Base-by-base conservation (phyloP, 306 rosid genomes). In the Herpetospermum pedunculosum region DNA sequence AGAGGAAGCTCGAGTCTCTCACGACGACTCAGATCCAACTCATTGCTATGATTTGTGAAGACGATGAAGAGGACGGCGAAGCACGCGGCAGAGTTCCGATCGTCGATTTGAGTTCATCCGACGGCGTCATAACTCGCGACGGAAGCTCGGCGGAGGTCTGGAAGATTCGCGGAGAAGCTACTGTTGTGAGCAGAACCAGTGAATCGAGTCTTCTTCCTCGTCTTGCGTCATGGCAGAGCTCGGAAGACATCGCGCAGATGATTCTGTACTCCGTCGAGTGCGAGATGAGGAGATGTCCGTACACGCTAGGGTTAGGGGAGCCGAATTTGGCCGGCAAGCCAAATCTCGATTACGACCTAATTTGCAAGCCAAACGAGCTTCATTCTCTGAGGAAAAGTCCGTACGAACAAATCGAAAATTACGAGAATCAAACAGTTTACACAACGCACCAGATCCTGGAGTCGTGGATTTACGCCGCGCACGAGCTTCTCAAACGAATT, bases 301-400 rank as follows among this genome's bases (percentile, higher is more conserved):
- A 89, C 88, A 85, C 96, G 12, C 54, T 94, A 4, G 98, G 98
- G 0, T 60, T 94, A 30, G 98, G 98, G 0, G 97, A 94, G 50
- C 84, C 90, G 4, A 94, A 94, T 74, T 59, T 88, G 11, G 79
- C 83, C 34, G 92, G 95, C 0, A 94, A 91, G n/a, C 83, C 84
- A 9, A 60, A 73, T 26, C 88, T 94, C 37, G 88, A 82, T 4
- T 94, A 94, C 92, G 98, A 94, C 83, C 82, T 38, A 70, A 88
- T 91, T 25, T 87, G 96, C 82, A 81, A 68, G 71, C 97, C 98
- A 0, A 77, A 68, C 80, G 90, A 86, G 59, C 77, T 91, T 18
- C 92, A 86, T 37, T 19, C 85, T 0, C 28, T 91, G 28, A 85
- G 75, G 62, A 83, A 79, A 52, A 78, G 79, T 19, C 90, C 92